Base-by-base conservation (phyloP, 768 basidiomycete species). In the Rhodotorula sphaerocarpa region DNA sequence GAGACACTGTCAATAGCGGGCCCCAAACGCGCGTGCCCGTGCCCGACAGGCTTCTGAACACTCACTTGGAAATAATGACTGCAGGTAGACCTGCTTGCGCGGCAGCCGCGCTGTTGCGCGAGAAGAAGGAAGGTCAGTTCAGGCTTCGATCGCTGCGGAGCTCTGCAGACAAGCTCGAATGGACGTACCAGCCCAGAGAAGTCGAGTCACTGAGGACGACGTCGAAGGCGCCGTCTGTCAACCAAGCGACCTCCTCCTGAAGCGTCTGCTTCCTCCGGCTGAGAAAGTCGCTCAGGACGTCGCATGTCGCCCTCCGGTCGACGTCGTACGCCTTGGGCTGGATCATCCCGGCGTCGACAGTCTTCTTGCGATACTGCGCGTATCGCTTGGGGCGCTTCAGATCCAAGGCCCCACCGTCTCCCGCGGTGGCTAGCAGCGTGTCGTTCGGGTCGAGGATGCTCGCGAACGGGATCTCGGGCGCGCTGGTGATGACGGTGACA, bases 311-410 rank as follows among this genome's bases (percentile, higher is more conserved):
- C 70, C 78, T 78, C 16, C 87, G 81, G 70, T 87, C 87, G 21
- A 89, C 85, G 31, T 82, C 83, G 73, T 73, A 88, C 82, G 87
- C 87, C 63, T 88, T 76, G 57, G 87, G 87, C 72, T 89, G 87
- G 11, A 85, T 82, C 44, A 89, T 85, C 48, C 88, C 83, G 12
- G 87, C 86, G 73, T 88, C 87, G 45, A 88, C 84, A 58, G 84
- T 79, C 15, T 84, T 83, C 73, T 81, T 80, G 50, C 86, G 81
- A 75, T 88, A 88, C 42, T 73, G 64, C 6, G 86, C 86, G 51
- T 86, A 86, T 3, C 23, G 48, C 16, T 76, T 74, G 30, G 33
- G 48, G 50, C 6, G 5, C 2, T 20, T 27, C 23, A 45, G 61
- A 1, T 33, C 31, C 4, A 46, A 28, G 15, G 27, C 33, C 43